Base-by-base conservation (phyloP, 1,284 basidiomycete species). In the Salmacisia buchloeana region DNA sequence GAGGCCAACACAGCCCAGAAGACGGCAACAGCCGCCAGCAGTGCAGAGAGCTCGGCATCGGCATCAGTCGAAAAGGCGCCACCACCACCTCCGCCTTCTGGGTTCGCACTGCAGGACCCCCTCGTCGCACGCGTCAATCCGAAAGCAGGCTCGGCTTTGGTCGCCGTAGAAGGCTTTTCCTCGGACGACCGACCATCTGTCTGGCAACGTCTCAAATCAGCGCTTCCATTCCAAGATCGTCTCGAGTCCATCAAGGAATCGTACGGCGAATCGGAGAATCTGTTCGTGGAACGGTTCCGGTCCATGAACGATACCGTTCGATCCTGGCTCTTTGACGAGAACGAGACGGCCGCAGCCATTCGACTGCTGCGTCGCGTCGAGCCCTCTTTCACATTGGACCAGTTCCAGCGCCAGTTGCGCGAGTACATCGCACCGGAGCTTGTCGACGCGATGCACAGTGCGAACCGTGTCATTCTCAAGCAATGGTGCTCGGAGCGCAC, bases 341-440 rank as follows among this genome's bases (percentile, higher is more conserved):
- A 92, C 76, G 96, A 99, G 83, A 94, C 90, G 45, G 94, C 93
- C 13, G 90, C 90, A 78, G 96, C 98, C 27, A 88, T 90, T 75
- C 91, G 89, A 81, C 80, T 84, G 38, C 83, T 96, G 74, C 91
- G 89, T 80, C 80, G 84, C 36, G 83, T 96, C 74, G 96, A 99
- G 79, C 92, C 94, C 3, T 81, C 82, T 15, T 99, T 97, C 82
- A 88, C 86, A 60, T 85, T 90, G 74, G 94, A 97, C 78, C 81
- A 82, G 23, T 98, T 97, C 79, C 88, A 92, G 76, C 85, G 89
- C 63, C 96, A 98, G 78, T 80, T 98, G 68, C 84, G 94, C 69
- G 96, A 98, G 81, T 99, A 97, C 78, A 94, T 99, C 67, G 86
- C 98, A 2, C 96, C 96, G 0, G 96, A 99, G 80, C 86, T 99